These are phyloP conservation scores for Saccharomyces paradoxus DNA, from an alignment of 805 yeast species.

Conservation along the genomic window DNA sequence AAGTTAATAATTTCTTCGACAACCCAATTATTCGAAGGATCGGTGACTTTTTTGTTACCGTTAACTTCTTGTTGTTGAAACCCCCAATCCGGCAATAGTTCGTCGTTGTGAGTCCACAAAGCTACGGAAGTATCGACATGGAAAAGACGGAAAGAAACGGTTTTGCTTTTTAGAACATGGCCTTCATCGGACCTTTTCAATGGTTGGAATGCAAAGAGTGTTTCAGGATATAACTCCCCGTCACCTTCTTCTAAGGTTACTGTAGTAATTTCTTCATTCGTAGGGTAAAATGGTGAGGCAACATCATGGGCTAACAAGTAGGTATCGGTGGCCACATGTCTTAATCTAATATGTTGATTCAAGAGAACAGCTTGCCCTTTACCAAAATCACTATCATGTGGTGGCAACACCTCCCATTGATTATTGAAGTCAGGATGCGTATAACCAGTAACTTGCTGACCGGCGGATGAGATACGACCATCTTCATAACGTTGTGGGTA, in stretches of 20 bases:
- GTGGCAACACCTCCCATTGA: slow-evolving; percentile 81
- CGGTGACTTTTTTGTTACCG: slow-evolving; percentile 78
- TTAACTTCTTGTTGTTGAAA: slow-evolving; percentile 86
- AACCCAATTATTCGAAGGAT: slow-evolving; percentile 63
- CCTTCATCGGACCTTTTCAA: slow-evolving; percentile 44
- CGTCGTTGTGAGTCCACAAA: slow-evolving; percentile 86
- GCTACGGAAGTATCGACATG: slow-evolving; percentile 87
- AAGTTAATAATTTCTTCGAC: slow-evolving; percentile 63
- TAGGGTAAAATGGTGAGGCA: slow-evolving; percentile 84
- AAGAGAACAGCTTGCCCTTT: slow-evolving; percentile 48
- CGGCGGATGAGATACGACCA: slow-evolving; percentile 88
- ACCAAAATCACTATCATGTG: slow-evolving; percentile 35
- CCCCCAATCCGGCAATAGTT: slow-evolving; percentile 90
- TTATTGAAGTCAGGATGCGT: slow-evolving; percentile 53
- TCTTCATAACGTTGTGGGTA: slow-evolving; percentile 94
- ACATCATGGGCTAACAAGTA: slow-evolving; percentile 86
- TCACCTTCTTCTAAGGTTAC: slow-evolving; percentile 52
- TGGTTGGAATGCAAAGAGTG: slow-evolving; percentile 68
- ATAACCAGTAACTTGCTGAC: slow-evolving; percentile 85
- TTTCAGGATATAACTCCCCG: slow-evolving; percentile 53
- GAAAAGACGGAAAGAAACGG: slow-evolving; percentile 57
- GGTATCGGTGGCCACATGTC: slow-evolving; percentile 74
- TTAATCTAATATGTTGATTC: slow-evolving; percentile 69
- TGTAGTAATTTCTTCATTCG: slow-evolving; percentile 90
- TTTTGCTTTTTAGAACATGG: slow-evolving; percentile 51